Evolutionary conservation across 768 basidiomycete genomes (phyloP).

Genomic region (Steccherinum ochraceum): DNA sequence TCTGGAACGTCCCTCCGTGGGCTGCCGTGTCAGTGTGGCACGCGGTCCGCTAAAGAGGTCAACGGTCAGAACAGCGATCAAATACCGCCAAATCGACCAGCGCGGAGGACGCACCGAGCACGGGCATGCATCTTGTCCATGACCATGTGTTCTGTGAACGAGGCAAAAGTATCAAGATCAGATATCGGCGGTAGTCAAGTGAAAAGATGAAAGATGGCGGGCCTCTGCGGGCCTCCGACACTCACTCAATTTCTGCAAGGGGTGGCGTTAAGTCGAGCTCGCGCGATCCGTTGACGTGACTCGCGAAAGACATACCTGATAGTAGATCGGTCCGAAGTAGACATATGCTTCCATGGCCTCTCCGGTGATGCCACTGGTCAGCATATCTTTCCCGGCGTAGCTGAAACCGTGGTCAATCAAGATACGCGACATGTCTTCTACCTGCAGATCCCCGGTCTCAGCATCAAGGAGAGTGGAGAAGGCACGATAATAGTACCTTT

Average conservation of each 20-base stretch:
- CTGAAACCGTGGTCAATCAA: constrained; percentile 93
- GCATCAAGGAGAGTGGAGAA: constrained; percentile 4
- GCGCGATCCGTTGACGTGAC: too few species aligned
- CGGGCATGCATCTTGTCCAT: constrained; percentile 99
- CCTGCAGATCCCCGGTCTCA: constrained; percentile 40
- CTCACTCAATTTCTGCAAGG: constrained; percentile 86
- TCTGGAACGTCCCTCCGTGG: constrained; percentile 95
- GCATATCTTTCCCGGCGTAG: constrained; percentile 98
- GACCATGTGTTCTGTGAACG: constrained; percentile 86
- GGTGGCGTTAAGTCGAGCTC: constrained; percentile 8
- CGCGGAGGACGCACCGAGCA: constrained; percentile 30
- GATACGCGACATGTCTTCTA: constrained; percentile 97
- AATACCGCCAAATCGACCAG: background rate
- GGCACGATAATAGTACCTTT: constrained; percentile 50
- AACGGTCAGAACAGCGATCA: background rate
- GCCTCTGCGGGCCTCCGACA: constrained; percentile 11
- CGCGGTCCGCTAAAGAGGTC: constrained; percentile 69
- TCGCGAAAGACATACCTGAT: constrained; percentile 68
- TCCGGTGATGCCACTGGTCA: constrained; percentile 96
- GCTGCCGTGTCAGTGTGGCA: constrained; percentile 94
- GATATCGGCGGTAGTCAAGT: constrained; percentile 5
- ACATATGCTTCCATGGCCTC: constrained; percentile 96
- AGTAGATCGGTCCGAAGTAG: constrained; percentile 98
- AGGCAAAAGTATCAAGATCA: constrained; percentile 2
- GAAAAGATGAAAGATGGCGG: background rate